These are phyloP conservation scores for Hevea brasiliensis DNA, from an alignment of 345 rosid genomes.

Conservation along the genomic window DNA sequence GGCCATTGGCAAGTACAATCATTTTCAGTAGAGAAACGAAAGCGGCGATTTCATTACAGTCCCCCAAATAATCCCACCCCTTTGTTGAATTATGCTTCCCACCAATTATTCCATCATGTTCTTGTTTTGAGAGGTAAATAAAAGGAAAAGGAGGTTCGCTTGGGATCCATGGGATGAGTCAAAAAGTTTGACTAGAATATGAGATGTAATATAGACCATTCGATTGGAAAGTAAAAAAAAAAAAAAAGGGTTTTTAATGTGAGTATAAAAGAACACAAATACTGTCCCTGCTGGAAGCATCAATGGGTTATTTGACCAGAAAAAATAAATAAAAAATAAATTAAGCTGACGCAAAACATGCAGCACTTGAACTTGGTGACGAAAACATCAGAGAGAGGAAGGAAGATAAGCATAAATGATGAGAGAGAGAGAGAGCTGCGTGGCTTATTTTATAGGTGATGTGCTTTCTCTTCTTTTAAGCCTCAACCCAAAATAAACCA, in stretches of 20 bases:
- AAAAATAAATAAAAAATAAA: background rate
- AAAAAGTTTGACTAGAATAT: background rate
- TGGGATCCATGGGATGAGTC: background rate
- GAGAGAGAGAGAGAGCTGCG: background rate
- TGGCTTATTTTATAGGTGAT: slow-evolving; percentile 31
- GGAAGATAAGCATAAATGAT: background rate
- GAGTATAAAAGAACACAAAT: background rate
- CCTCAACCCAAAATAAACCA: background rate
- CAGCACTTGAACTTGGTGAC: background rate
- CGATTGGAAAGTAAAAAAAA: background rate
- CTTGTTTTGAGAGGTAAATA: background rate
- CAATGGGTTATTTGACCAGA: background rate
- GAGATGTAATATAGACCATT: too few relatives aligned
- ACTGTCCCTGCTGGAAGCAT: background rate
- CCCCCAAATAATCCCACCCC: background rate
- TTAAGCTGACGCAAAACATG: background rate
- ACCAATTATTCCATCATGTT: background rate
- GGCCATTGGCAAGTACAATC: background rate
- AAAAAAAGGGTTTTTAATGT: background rate
- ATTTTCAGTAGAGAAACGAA: background rate
- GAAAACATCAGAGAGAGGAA: background rate
- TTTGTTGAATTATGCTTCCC: background rate
- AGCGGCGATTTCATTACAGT: too few relatives aligned
- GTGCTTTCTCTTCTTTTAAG: slow-evolving; percentile 30
- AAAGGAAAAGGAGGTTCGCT: too few relatives aligned